Evolutionary conservation across 2,329 filamentous ascomycete genomes (phyloP).

Genomic region (Annulohypoxylon truncatum): DNA sequence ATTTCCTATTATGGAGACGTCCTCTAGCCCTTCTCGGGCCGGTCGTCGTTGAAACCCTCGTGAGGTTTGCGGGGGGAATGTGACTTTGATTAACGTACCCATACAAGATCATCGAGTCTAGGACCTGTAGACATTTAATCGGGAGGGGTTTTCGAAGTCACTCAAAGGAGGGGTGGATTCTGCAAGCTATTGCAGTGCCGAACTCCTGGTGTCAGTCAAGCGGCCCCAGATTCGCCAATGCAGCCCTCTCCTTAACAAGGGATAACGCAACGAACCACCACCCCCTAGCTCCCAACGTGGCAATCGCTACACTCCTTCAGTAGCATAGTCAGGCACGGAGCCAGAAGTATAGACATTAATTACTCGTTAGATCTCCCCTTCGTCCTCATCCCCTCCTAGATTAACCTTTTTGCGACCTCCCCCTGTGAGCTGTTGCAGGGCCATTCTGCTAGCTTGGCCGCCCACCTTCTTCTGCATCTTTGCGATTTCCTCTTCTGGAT

Average conservation of each 20-base stretch:
- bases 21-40: conserved; percentile 37
- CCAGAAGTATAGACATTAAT: conserved; percentile 46
- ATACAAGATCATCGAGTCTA: conserved; percentile 46
- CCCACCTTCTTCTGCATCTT: conserved; percentile 98
- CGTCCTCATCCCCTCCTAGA: conserved; percentile 77
- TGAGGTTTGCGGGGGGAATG: conserved; percentile 46
- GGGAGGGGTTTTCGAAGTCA: conserved; percentile 45
- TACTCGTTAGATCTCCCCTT: conserved; percentile 58
- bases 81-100: conserved; percentile 49
- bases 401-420: conserved; percentile 89
- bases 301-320: conserved; percentile 44
- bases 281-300: conserved; percentile 44
- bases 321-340: conserved; percentile 45
- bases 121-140: conserved; percentile 43
- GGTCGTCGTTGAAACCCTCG: conserved; percentile 20
- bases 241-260: conserved; percentile 43
- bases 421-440: conserved; percentile 87
- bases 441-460: conserved; percentile 89
- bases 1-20: conserved; percentile 43
- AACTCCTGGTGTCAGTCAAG: conserved; percentile 38
- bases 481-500: conserved; percentile 94
- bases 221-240: conserved; percentile 30
- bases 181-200: conserved; percentile 41
- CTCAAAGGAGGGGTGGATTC: conserved; percentile 40
- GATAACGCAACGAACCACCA: conserved; percentile 45